phyloP scores from a whole-genome alignment of 2,329 filamentous ascomycete genomes.

The Cladophialophora chaetospira region DNA sequence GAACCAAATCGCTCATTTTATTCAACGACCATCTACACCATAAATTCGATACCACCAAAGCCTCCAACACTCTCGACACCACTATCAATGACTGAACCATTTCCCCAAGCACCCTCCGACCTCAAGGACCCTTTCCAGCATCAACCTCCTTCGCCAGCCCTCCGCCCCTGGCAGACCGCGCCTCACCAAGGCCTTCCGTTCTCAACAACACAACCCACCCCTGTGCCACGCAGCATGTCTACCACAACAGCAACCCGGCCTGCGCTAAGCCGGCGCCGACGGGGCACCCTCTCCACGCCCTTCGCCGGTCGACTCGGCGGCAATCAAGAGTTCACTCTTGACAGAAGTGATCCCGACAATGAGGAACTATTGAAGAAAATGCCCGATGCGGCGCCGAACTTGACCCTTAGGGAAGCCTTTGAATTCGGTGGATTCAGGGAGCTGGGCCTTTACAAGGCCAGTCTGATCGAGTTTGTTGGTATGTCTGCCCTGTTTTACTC shows the following conservation, averaged over 20 bases:
- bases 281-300: constrained; percentile 9
- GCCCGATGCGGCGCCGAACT: constrained; percentile 47
- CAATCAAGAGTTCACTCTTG: constrained; percentile 42
- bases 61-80: neutral
- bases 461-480: constrained; percentile 45
- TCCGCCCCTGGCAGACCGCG: neutral
- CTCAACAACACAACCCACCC: neutral
- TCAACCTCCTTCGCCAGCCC: neutral
- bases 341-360: constrained; percentile 36
- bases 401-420: constrained; percentile 42
- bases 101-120: neutral
- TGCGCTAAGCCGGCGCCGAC: neutral
- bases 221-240: constrained; percentile 5
- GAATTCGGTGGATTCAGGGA: constrained; percentile 40
- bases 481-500: neutral
- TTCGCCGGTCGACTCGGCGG: constrained; percentile 43
- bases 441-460: constrained; percentile 45
- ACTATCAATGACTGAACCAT: neutral
- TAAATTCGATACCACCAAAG: neutral
- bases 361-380: constrained; percentile 36
- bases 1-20: too few species aligned
- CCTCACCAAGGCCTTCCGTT: neutral
- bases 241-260: neutral
- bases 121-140: neutral
- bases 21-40: too few species aligned